These are phyloP conservation scores for Cyberlindnera bimundalis DNA, from an alignment of 805 yeast genomes.

Conservation along the genomic window DNA sequence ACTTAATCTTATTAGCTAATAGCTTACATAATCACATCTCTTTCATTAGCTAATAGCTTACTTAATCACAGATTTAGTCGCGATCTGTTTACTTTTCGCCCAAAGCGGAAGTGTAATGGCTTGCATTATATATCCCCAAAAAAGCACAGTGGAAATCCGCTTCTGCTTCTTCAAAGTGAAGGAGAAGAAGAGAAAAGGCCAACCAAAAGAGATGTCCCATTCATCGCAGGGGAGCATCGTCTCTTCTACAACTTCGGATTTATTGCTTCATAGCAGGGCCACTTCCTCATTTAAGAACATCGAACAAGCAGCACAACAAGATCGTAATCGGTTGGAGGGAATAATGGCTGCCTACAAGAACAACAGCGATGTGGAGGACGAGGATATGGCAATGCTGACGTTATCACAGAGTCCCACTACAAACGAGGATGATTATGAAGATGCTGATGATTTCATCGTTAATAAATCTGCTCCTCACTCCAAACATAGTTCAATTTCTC, in stretches of 20 bases:
- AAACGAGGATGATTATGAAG: constrained; percentile 17
- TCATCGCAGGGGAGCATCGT: constrained; percentile 7
- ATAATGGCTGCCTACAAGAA: constrained; percentile 13
- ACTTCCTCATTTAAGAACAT: constrained; percentile 5
- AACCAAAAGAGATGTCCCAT: background rate
- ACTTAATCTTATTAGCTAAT: too few relatives aligned
- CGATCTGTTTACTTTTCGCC: constrained; percentile 16
- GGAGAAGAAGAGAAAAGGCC: background rate
- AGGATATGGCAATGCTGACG: background rate
- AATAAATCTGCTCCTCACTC: constrained; percentile 10
- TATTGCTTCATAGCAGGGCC: constrained; percentile 7
- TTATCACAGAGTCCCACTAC: constrained; percentile 1
- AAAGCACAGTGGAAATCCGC: background rate
- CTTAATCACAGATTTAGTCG: background rate
- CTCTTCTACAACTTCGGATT: constrained; percentile 15
- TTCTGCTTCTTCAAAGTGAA: background rate
- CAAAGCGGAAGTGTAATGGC: constrained; percentile 11
- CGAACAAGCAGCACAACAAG: constrained; percentile 14
- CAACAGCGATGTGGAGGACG: constrained; percentile 2
- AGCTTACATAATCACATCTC: too few relatives aligned
- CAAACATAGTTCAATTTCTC: constrained; percentile 1
- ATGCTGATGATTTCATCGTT: constrained; percentile 23
- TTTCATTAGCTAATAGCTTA: too few relatives aligned
- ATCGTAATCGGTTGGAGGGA: constrained; percentile 15
- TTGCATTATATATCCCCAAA: constrained; percentile 4